phyloP scores from a whole-genome alignment of 2,329 filamentous ascomycete genomes.

The Dothideomycetes sp. region DNA sequence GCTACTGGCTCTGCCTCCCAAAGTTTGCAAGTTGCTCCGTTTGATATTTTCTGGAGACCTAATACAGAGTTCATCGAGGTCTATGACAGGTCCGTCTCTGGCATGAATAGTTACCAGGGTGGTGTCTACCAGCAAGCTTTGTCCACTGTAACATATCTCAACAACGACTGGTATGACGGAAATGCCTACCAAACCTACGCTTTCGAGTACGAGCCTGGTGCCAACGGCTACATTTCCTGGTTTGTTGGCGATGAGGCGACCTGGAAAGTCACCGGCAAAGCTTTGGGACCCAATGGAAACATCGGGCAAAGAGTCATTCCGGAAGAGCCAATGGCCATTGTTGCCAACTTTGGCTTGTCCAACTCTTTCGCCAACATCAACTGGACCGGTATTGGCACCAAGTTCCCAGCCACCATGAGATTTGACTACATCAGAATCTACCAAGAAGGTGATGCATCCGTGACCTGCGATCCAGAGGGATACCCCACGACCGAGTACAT shows the following conservation, averaged over 20 bases:
- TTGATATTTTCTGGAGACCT: slow-evolving; percentile 49
- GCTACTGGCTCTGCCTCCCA: slow-evolving; percentile 53
- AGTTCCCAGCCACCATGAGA: slow-evolving; percentile 50
- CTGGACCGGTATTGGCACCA: slow-evolving; percentile 40
- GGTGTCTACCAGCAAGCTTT: slow-evolving; percentile 53
- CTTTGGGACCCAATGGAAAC: slow-evolving; percentile 59
- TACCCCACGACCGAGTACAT: slow-evolving; percentile 61
- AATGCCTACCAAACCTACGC: slow-evolving; percentile 52
- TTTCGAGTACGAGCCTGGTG: slow-evolving; percentile 53
- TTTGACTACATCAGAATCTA: slow-evolving; percentile 63
- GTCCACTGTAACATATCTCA: slow-evolving; percentile 49
- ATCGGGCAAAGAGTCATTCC: slow-evolving; percentile 55
- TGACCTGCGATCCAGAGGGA: slow-evolving; percentile 55
- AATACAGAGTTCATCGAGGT: slow-evolving; percentile 48
- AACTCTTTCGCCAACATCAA: slow-evolving; percentile 54
- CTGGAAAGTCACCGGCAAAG: slow-evolving; percentile 50
- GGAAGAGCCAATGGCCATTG: slow-evolving; percentile 54
- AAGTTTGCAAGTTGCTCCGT: slow-evolving; percentile 56
- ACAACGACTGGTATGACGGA: slow-evolving; percentile 57
- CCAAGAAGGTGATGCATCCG: slow-evolving; percentile 46
- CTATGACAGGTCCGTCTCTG: slow-evolving; percentile 47
- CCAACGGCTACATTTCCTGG: slow-evolving; percentile 53
- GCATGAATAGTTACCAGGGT: slow-evolving; percentile 51
- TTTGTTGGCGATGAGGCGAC: slow-evolving; percentile 54
- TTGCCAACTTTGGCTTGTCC: slow-evolving; percentile 63